Evolutionary conservation across 2,329 filamentous ascomycete species (phyloP).

Genomic region (Bipolaris sorokiniana): DNA sequence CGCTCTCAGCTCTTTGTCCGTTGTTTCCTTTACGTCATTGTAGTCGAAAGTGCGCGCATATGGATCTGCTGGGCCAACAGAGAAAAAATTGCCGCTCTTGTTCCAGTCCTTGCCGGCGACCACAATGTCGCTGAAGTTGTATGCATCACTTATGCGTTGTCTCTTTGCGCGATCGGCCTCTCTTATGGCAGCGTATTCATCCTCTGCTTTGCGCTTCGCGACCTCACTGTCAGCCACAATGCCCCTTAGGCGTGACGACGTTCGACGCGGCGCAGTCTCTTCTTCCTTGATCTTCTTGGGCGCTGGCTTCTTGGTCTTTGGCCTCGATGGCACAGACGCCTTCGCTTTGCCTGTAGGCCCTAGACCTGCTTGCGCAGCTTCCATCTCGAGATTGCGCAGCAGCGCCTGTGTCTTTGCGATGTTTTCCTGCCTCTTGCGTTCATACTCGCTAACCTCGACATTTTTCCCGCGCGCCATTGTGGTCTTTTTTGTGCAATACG

Average conservation of each 20-base stretch:
- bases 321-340: constrained; percentile 54
- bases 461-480: constrained; percentile 51
- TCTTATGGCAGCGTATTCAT: constrained; percentile 63
- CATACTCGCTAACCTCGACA: constrained; percentile 78
- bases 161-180: constrained; percentile 67
- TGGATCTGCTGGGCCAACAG: constrained; percentile 74
- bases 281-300: constrained; percentile 65
- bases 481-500: background rate
- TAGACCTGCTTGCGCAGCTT: constrained; percentile 71
- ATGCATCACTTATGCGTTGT: constrained; percentile 68
- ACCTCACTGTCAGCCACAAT: constrained; percentile 71
- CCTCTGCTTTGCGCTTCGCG: constrained; percentile 71
- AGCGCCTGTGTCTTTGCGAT: constrained; percentile 86
- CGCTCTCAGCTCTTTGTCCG: constrained; percentile 74
- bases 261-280: constrained; percentile 61
- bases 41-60: constrained; percentile 84
- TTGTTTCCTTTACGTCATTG: constrained; percentile 81
- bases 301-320: constrained; percentile 50
- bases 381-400: constrained; percentile 74
- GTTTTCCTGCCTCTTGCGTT: constrained; percentile 82
- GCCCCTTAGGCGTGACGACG: constrained; percentile 66
- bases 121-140: constrained; percentile 77
- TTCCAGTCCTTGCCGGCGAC: constrained; percentile 82
- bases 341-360: constrained; percentile 62
- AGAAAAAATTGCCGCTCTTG: constrained; percentile 68